Evolutionary conservation across 2,329 filamentous ascomycete genomes (phyloP).

Genomic region (Epichloe glyceriae): DNA sequence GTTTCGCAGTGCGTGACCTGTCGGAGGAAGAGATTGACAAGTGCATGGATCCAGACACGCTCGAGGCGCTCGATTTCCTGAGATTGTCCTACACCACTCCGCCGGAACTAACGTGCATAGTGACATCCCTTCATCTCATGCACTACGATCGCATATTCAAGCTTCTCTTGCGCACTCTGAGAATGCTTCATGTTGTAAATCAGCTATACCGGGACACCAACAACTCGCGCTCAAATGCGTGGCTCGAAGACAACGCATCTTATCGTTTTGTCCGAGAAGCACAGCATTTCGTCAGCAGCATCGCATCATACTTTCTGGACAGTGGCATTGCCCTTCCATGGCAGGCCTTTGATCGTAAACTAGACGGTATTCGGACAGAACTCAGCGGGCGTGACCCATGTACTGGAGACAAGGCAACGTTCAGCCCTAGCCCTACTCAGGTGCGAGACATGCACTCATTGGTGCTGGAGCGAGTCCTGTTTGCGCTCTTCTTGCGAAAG

Average conservation of each 20-base stretch:
- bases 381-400: conserved; percentile 31
- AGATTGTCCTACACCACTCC: conserved; percentile 74
- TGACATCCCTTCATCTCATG: conserved; percentile 55
- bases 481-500: conserved; percentile 58
- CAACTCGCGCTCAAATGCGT: conserved; percentile 24
- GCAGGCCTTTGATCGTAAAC: conserved; percentile 52
- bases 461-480: conserved; percentile 63
- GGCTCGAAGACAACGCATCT: conserved; percentile 23
- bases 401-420: conserved; percentile 18
- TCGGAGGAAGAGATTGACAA: conserved; percentile 64
- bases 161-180: conserved; percentile 59
- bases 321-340: conserved; percentile 63
- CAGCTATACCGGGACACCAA: conserved; percentile 48
- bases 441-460: conserved; percentile 59
- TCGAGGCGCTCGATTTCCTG: conserved; percentile 89
- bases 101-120: conserved; percentile 54
- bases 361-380: conserved; percentile 48
- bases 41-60: conserved; percentile 68
- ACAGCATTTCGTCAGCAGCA: conserved; percentile 61
- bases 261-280: conserved; percentile 62
- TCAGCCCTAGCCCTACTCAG: conserved; percentile 55
- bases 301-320: conserved; percentile 71
- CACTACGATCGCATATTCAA: conserved; percentile 84
- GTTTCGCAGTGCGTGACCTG: conserved; percentile 76
- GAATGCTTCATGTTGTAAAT: conserved; percentile 66